A percentile compares a stretch with the other conserved stretches of the same genome.
Evolutionary conservation across 139 green algal species (phyloP).

Genomic region (Eudorina sp.): DNA sequence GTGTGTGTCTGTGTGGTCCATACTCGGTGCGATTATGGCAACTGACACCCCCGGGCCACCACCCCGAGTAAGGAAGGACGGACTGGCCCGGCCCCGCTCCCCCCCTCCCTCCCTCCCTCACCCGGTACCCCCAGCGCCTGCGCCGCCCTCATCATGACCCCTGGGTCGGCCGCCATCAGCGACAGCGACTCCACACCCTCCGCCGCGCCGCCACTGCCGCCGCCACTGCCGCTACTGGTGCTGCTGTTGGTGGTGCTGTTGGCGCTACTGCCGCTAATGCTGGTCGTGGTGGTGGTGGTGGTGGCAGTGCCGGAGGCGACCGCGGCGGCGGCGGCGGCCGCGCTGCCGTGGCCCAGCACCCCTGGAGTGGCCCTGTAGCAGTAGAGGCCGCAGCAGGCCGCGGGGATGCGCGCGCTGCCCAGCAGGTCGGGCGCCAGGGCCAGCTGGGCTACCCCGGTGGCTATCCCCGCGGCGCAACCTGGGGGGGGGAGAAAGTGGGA

Average conservation of each 20-base stretch:
- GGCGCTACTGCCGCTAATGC: neutral
- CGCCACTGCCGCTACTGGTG: neutral
- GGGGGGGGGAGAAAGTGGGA: neutral
- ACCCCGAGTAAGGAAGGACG: too few species aligned
- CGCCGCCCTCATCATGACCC: constrained; percentile 47
- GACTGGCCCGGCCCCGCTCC: too few species aligned
- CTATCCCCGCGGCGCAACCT: constrained; percentile 60
- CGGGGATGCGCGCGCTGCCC: constrained; percentile 52
- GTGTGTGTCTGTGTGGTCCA: too few species aligned
- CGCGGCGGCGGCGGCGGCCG: neutral
- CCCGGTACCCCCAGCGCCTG: constrained; percentile 54
- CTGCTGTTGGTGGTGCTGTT: too few species aligned
- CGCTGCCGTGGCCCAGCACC: neutral
- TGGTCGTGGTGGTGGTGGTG: too few species aligned
- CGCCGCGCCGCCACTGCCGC: neutral
- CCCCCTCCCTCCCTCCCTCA: neutral
- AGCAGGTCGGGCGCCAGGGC: constrained; percentile 56
- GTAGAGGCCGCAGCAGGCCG: constrained; percentile 66
- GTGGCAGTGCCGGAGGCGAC: too few species aligned
- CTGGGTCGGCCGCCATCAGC: constrained; percentile 47
- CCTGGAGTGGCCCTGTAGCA: constrained; percentile 49
- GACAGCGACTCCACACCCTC: constrained; percentile 19
- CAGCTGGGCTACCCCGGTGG: constrained; percentile 29
- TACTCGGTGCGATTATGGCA: too few species aligned
- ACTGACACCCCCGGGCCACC: too few species aligned